A percentile compares a stretch with the other conserved stretches of the same genome.
phyloP scores from a whole-genome alignment of 345 rosid genomes.

The Viola odorata region DNA sequence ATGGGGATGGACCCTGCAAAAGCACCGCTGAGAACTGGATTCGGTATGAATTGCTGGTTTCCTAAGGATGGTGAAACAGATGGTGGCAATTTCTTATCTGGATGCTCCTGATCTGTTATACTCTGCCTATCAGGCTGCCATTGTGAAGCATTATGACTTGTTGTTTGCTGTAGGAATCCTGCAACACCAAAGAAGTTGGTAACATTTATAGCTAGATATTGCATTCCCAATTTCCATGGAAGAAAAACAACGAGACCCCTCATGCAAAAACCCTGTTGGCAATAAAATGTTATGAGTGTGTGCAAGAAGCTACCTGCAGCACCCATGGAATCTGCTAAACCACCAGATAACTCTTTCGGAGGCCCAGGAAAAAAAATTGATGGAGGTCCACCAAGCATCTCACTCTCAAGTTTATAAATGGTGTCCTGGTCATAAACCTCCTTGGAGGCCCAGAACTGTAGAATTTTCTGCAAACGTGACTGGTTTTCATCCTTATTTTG shows the following conservation, averaged over 20 bases:
- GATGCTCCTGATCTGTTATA: conserved; percentile 45
- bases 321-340: conserved; percentile 37
- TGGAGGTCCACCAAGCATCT: conserved; percentile 73
- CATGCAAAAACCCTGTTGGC: background rate
- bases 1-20: conserved; percentile 67
- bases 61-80: conserved; percentile 36
- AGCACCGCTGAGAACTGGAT: conserved; percentile 41
- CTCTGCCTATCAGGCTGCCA: conserved; percentile 63
- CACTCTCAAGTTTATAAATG: conserved; percentile 67
- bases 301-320: conserved; percentile 24
- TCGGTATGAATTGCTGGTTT: conserved; percentile 62
- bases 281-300: background rate
- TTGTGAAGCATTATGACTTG: conserved; percentile 33
- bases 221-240: background rate
- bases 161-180: conserved; percentile 23
- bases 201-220: background rate
- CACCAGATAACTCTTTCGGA: conserved; percentile 42
- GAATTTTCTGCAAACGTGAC: conserved; percentile 78
- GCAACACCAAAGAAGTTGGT: background rate
- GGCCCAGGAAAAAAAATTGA: conserved; percentile 47
- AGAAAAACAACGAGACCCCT: background rate
- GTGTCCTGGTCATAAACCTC: conserved; percentile 91
- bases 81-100: conserved; percentile 34
- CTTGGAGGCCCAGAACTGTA: conserved; percentile 94
- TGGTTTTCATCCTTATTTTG: conserved; percentile 85